Conservation (phyloP, 768 basidiomycete genomes). For the Leucosporidium scottii region DNA sequence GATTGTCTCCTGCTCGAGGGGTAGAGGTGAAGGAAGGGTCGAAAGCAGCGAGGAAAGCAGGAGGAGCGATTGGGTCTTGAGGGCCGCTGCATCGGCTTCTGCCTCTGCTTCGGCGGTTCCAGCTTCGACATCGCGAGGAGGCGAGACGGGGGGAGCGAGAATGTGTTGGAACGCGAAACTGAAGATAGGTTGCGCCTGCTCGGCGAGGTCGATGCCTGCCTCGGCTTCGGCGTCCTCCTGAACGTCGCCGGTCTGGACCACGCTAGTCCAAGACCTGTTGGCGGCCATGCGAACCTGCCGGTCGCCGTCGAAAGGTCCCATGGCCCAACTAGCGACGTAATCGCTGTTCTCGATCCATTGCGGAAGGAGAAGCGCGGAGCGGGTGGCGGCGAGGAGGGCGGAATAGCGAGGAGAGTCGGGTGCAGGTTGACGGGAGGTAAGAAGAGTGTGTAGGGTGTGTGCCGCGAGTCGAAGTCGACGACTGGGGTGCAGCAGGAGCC, state of each 20-base stretch:
- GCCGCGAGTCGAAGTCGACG: constrained; percentile 63
- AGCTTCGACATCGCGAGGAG: neutral
- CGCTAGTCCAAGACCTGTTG: constrained; percentile 27
- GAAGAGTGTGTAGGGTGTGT: constrained; percentile 56
- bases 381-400: constrained; percentile 45
- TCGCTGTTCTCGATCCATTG: constrained; percentile 52
- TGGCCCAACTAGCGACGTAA: constrained; percentile 63
- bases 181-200: constrained; percentile 18
- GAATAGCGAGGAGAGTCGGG: constrained; percentile 42
- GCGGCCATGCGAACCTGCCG: constrained; percentile 53
- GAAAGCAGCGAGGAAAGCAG: constrained; percentile 18
- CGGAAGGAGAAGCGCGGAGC: constrained; percentile 51
- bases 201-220: constrained; percentile 21
- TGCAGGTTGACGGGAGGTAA: constrained; percentile 51
- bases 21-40: constrained; percentile 15
- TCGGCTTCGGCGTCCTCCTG: neutral
- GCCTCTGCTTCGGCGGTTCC: neutral
- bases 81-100: constrained; percentile 11
- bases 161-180: constrained; percentile 17
- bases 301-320: constrained; percentile 66
- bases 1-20: constrained; percentile 8
- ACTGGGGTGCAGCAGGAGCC: constrained; percentile 70
- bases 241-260: neutral
- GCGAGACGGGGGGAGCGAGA: neutral
- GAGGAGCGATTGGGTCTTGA: constrained; percentile 21